These are phyloP conservation scores for Kurtzmaniella quercitrusa DNA, from an alignment of 1,139 yeast species.

Conservation along the genomic window DNA sequence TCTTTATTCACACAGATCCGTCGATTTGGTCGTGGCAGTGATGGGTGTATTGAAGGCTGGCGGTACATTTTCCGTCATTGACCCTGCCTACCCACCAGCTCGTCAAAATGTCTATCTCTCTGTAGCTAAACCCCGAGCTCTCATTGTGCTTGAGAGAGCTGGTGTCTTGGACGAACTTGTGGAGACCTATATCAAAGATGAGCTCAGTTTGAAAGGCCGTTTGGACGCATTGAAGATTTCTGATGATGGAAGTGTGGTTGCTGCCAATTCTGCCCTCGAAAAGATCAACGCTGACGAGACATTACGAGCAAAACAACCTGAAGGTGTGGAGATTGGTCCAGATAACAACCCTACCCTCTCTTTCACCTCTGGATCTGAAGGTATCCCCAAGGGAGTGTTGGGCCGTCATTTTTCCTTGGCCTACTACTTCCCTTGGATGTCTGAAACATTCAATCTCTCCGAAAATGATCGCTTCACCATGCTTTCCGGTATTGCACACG, in stretches of 20 bases:
- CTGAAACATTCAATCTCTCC: conserved; percentile 71
- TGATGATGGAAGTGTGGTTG: conserved; percentile 66
- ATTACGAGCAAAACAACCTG: conserved; percentile 45
- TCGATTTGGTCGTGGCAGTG: conserved; percentile 92
- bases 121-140: conserved; percentile 90
- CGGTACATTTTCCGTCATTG: conserved; percentile 96
- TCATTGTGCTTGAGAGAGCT: conserved; percentile 86
- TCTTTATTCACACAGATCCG: conserved; percentile 97
- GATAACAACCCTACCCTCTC: conserved; percentile 95
- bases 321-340: conserved; percentile 96
- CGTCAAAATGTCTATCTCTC: conserved; percentile 89
- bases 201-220: conserved; percentile 66
- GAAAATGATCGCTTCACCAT: conserved; percentile 88
- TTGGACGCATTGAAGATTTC: conserved; percentile 74
- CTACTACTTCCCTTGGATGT: conserved; percentile 98
- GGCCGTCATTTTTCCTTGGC: conserved; percentile 97
- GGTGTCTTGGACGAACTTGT: conserved; percentile 77
- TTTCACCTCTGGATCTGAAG: conserved; percentile 98
- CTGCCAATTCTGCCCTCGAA: conserved; percentile 18
- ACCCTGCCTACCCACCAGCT: conserved; percentile 98
- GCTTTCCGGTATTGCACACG: conserved; percentile 98
- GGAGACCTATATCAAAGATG: conserved; percentile 65
- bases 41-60: conserved; percentile 98
- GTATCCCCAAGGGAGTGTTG: conserved; percentile 96
- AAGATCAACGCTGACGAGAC: conserved; percentile 30